Percentiles rank a stretch among this genome's conserved stretches.
Conservation (phyloP, 495 filamentous ascomycete genomes). For the Penicillium paxilli region DNA sequence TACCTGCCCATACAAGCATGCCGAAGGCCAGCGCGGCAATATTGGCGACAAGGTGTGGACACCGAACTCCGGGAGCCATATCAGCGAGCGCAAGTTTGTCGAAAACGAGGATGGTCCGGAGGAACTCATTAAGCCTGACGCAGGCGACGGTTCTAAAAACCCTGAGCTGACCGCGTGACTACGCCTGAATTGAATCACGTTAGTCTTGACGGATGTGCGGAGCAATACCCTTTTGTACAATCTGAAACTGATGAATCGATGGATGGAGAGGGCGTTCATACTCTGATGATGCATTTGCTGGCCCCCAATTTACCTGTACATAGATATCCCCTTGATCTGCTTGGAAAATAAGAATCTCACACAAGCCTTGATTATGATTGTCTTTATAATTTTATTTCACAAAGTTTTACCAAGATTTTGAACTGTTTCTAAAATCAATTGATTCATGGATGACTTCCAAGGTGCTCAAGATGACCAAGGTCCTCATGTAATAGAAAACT, state of each 20-base stretch:
- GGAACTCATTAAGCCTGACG: slow-evolving; percentile 75
- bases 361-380: neutral
- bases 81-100: slow-evolving; percentile 93
- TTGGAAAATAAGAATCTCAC: slow-evolving; percentile 10
- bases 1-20: slow-evolving; percentile 84
- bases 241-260: slow-evolving; percentile 26
- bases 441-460: neutral
- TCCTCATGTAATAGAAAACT: neutral
- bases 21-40: slow-evolving; percentile 78
- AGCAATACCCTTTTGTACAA: slow-evolving; percentile 31
- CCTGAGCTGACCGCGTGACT: slow-evolving; percentile 42
- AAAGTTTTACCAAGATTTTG: too few relatives aligned
- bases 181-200: slow-evolving; percentile 15
- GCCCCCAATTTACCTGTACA: slow-evolving; percentile 20
- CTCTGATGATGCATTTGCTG: slow-evolving; percentile 34
- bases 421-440: too few relatives aligned
- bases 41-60: slow-evolving; percentile 93
- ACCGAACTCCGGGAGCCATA: slow-evolving; percentile 60
- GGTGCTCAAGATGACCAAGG: slow-evolving; percentile 1
- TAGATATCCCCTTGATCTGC: slow-evolving; percentile 25
- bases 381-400: too few relatives aligned
- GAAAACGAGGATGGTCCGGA: slow-evolving; percentile 65
- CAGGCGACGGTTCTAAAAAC: slow-evolving; percentile 30
- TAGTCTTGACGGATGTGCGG: neutral
- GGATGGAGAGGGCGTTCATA: slow-evolving; percentile 36